Conservation (phyloP, 1,284 basidiomycete genomes). For the Apiotrichum siamense region DNA sequence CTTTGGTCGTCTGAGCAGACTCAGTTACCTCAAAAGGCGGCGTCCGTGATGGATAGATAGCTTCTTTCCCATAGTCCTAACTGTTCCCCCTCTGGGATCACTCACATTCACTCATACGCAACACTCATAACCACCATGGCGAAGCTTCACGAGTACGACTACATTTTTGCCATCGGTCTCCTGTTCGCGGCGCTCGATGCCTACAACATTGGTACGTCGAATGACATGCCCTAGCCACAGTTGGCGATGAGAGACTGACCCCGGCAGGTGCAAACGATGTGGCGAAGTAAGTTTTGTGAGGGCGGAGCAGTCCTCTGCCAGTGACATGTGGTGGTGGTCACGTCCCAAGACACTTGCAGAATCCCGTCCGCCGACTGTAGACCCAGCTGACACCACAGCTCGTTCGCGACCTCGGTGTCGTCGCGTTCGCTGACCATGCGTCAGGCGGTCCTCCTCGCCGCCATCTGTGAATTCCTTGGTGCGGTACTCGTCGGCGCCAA, state of each 20-base stretch:
- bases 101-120: background rate
- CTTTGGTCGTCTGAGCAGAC: too few relatives aligned
- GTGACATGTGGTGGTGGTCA: background rate
- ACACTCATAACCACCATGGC: slow-evolving; percentile 50
- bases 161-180: slow-evolving; percentile 49
- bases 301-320: background rate
- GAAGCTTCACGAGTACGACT: slow-evolving; percentile 48
- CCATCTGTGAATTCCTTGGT: slow-evolving; percentile 49
- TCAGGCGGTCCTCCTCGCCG: slow-evolving; percentile 48
- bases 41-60: background rate
- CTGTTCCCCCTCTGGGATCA: background rate
- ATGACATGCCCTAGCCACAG: too few relatives aligned
- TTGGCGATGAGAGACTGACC: too few relatives aligned
- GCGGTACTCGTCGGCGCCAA: slow-evolving; percentile 49
- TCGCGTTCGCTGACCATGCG: slow-evolving; percentile 49
- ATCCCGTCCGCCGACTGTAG: too few relatives aligned
- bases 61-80: background rate
- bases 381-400: slow-evolving; percentile 27
- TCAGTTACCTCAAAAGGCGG: too few relatives aligned
- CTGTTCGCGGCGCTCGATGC: slow-evolving; percentile 50
- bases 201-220: slow-evolving; percentile 52
- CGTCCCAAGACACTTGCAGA: background rate
- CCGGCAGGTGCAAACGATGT: slow-evolving; percentile 48
- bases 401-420: slow-evolving; percentile 51
- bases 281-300: slow-evolving; percentile 20